Percentiles rank a stretch among this genome's conserved stretches.
Conservation (phyloP, 1,284 basidiomycete genomes). For the Sporisorium graminicola region DNA sequence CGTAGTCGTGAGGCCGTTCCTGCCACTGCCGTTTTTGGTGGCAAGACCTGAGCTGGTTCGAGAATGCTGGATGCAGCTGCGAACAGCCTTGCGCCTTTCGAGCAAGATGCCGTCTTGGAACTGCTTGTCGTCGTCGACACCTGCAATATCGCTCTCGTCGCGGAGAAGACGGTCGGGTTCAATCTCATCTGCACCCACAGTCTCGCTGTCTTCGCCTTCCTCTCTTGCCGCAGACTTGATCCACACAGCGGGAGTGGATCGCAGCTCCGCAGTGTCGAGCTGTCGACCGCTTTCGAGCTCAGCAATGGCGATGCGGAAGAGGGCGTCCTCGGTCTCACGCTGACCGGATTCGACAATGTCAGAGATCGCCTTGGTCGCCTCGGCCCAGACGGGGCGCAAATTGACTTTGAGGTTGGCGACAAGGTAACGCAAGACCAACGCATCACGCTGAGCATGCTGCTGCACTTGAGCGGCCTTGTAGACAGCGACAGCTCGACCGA, state of each 20-base stretch:
- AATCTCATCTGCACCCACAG: slow-evolving; percentile 28
- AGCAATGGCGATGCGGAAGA: slow-evolving; percentile 32
- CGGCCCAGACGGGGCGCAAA: slow-evolving; percentile 65
- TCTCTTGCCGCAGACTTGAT: not conserved
- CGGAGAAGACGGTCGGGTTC: slow-evolving; percentile 35
- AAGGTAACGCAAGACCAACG: slow-evolving; percentile 54
- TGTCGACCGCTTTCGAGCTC: slow-evolving; percentile 44
- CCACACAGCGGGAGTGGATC: slow-evolving; percentile 29
- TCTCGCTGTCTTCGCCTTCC: slow-evolving; percentile 6
- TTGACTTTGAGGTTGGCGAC: slow-evolving; percentile 67
- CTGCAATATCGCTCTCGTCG: slow-evolving; percentile 45
- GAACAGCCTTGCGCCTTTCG: slow-evolving; percentile 37
- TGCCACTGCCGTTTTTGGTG: slow-evolving; percentile 3
- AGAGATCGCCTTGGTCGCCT: slow-evolving; percentile 57
- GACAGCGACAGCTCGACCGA: slow-evolving; percentile 34
- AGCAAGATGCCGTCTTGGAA: slow-evolving; percentile 58
- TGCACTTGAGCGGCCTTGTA: slow-evolving; percentile 36
- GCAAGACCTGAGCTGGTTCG: slow-evolving; percentile 19
- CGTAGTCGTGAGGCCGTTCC: slow-evolving; percentile 26
- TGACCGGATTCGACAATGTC: slow-evolving; percentile 51
- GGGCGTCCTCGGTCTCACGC: slow-evolving; percentile 12
- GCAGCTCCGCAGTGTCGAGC: slow-evolving; percentile 25
- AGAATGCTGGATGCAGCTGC: slow-evolving; percentile 50
- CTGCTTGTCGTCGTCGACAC: slow-evolving; percentile 52
- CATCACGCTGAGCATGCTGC: slow-evolving; percentile 18